A percentile compares a stretch with the other conserved stretches of the same genome.
Conservation (phyloP, 2,329 filamentous ascomycete genomes). For the Colletotrichum zoysiae region DNA sequence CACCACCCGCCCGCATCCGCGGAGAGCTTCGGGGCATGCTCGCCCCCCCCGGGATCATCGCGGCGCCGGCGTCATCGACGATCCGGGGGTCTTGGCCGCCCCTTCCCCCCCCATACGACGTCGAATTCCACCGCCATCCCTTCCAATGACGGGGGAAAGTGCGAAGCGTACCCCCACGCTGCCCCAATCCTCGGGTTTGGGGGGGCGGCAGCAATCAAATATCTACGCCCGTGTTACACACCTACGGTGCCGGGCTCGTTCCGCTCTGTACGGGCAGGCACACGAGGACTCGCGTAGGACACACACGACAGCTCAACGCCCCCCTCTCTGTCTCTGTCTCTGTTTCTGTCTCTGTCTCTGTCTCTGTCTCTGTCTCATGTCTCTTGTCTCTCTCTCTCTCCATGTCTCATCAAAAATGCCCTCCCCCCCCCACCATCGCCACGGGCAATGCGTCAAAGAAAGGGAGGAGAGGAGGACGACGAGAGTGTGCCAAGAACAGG, state of each 20-base stretch:
- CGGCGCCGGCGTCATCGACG: no score
- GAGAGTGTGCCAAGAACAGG: background rate
- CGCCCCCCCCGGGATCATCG: no score
- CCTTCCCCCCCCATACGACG: background rate
- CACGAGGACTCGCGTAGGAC: background rate
- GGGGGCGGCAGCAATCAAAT: no score
- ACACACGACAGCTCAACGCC: background rate
- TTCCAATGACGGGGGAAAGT: background rate
- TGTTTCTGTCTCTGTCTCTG: no score
- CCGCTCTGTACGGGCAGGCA: background rate
- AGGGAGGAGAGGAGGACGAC: background rate
- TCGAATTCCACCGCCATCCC: conserved; percentile 15
- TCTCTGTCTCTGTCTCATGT: background rate
- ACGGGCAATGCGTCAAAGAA: background rate
- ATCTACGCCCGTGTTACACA: no score
- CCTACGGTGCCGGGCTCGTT: no score
- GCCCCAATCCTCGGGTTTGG: background rate
- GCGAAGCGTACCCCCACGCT: no score
- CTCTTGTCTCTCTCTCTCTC: background rate
- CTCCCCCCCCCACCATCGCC: background rate
- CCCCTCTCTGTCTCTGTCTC: background rate
- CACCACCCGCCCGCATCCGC: no score
- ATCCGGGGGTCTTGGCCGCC: no score
- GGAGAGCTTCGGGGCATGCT: no score
- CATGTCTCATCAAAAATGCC: conserved; percentile 1